A percentile compares a stretch with the other conserved stretches of the same genome.
phyloP scores from a whole-genome alignment of 2,329 filamentous ascomycete genomes.

The Trichoderma semiorbis region DNA sequence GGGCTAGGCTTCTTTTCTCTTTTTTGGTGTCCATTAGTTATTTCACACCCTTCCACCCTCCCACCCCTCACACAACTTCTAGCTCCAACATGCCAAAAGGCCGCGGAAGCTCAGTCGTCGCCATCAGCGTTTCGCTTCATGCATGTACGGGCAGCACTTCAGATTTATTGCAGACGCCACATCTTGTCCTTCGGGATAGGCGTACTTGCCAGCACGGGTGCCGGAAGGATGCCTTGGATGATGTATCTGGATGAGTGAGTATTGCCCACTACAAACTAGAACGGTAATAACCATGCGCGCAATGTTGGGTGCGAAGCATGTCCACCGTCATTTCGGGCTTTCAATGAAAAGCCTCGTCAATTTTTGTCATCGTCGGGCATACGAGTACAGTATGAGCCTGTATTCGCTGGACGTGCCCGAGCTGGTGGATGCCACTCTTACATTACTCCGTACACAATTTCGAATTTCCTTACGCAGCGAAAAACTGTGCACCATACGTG shows the following conservation, averaged over 20 bases:
- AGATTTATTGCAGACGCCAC: neutral
- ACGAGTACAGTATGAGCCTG: neutral
- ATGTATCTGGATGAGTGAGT: neutral
- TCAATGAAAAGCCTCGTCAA: neutral
- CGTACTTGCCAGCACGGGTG: neutral
- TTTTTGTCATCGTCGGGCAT: neutral
- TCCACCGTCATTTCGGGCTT: neutral
- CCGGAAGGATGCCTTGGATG: neutral
- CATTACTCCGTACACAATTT: neutral
- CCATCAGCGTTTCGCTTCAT: neutral
- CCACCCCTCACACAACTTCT: neutral
- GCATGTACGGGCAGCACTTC: neutral
- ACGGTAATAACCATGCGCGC: neutral
- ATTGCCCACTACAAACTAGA: no score
- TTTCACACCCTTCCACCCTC: neutral
- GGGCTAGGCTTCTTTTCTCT: constrained; percentile 16
- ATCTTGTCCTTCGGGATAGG: neutral
- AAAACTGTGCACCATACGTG: neutral
- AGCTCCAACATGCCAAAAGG: neutral
- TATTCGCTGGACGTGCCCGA: neutral
- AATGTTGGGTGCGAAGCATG: neutral
- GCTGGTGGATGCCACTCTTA: neutral
- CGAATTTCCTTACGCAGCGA: neutral
- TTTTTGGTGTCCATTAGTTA: neutral
- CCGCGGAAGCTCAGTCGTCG: neutral